Conservation (phyloP, 1,284 basidiomycete genomes). For the Cutaneotrichosporon daszewskae region DNA sequence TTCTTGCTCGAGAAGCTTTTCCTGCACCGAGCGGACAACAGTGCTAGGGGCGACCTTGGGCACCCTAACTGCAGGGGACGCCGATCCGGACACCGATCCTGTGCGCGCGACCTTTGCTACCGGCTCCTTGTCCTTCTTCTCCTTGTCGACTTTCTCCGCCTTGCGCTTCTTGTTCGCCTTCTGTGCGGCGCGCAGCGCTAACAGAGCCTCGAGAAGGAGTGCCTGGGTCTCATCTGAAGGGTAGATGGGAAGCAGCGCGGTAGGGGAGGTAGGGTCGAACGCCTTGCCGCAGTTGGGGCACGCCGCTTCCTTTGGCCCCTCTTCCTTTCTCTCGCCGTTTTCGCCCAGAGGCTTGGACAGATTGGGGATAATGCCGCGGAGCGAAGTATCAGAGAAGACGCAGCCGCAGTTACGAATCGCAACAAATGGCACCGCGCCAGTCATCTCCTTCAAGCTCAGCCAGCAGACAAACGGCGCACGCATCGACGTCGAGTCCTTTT, state of each 20-base stretch:
- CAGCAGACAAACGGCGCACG: slow-evolving; percentile 76
- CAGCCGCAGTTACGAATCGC: slow-evolving; percentile 84
- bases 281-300: slow-evolving; percentile 45
- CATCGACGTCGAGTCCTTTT: slow-evolving; percentile 42
- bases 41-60: slow-evolving; percentile 2
- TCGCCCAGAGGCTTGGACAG: slow-evolving; percentile 25
- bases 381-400: slow-evolving; percentile 47
- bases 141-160: slow-evolving; percentile 8
- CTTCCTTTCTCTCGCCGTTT: slow-evolving; percentile 10
- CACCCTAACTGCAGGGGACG: slow-evolving; percentile 1
- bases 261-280: slow-evolving; percentile 30
- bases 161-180: slow-evolving; percentile 38
- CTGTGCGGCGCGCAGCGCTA: slow-evolving; percentile 30
- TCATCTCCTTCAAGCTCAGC: slow-evolving; percentile 86
- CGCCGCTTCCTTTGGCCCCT: slow-evolving; percentile 15
- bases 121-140: background rate
- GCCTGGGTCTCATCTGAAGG: slow-evolving; percentile 39
- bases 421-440: slow-evolving; percentile 77
- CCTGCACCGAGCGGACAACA: slow-evolving; percentile 30
- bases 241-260: slow-evolving; percentile 38
- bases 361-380: slow-evolving; percentile 37
- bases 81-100: slow-evolving; percentile 5
- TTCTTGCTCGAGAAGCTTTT: slow-evolving; percentile 46
- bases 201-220: slow-evolving; percentile 33
- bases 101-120: background rate